phyloP scores from a whole-genome alignment of 2,329 filamentous ascomycete species.

The Pyrenochaeta sp. region DNA sequence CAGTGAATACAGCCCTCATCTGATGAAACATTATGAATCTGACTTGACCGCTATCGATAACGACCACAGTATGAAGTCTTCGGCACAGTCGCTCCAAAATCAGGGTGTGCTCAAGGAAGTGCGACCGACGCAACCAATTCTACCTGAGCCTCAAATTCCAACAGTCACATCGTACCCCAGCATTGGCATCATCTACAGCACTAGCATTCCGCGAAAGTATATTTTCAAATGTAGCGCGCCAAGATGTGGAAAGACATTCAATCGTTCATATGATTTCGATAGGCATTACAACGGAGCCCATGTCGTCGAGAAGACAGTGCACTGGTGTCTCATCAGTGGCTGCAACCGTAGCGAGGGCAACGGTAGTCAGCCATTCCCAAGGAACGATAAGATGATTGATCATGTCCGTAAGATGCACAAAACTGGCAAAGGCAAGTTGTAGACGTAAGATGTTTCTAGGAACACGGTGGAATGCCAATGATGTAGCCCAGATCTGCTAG shows the following conservation, averaged over 20 bases:
- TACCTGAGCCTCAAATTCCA: not conserved
- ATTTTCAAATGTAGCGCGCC: not conserved
- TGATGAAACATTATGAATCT: too few species aligned
- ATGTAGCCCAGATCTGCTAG: too few species aligned
- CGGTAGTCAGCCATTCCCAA: not conserved
- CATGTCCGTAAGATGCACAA: not conserved
- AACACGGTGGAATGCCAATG: too few species aligned
- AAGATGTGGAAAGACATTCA: not conserved
- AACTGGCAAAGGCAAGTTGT: too few species aligned
- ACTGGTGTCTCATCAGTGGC: not conserved
- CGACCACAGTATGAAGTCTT: not conserved
- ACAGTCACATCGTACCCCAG: not conserved
- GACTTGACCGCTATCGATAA: too few species aligned
- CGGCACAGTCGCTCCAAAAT: not conserved
- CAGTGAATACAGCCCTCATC: too few species aligned
- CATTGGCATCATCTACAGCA: not conserved
- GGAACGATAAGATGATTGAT: slow-evolving; percentile 1
- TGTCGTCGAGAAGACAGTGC: not conserved
- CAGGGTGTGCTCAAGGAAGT: too few species aligned
- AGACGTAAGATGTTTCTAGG: too few species aligned
- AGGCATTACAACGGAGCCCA: slow-evolving; percentile 7
- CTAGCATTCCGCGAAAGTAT: not conserved
- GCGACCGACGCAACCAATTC: not conserved
- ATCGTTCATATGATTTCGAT: slow-evolving; percentile 1
- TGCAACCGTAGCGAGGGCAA: not conserved